Evolutionary conservation across 768 basidiomycete genomes (phyloP), one percentile per base, ranked within the genome.

Genomic region (Pisolithus microcarpus): DNA sequence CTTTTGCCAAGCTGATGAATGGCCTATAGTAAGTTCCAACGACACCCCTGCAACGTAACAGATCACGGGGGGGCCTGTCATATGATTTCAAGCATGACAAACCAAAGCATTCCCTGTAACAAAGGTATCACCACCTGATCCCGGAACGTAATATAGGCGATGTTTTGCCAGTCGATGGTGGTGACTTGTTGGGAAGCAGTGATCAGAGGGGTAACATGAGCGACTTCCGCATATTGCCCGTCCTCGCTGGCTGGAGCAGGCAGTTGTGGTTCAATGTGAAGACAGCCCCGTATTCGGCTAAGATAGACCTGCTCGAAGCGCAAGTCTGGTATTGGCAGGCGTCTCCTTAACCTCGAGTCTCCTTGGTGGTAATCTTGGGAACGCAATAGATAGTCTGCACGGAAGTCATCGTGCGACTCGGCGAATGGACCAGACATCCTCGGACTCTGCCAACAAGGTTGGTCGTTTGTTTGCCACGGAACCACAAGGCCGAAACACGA

Each of bases 251-350:
- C 16, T 46, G 42, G 19, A 34, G 30, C 19, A n/a, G 24, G 28
- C 30, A n/a, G 10, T 31, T 18, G 34, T n/a, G 61, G 56, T 37
- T 65, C 67, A 44, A 83, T 59, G 46, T 77, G 72, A 45, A 82
- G 67, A 58, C 73, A 80, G 7, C 73, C 71, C 23, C 69, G 72
- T 54, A 87, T 73, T 56, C 81, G 84, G 55, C 74, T 75, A 51
- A 87, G 53, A 64, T 85, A 90, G 46, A 78, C 81, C 51, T 79
- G 75, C 61, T 89, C 87, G 69, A 87, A 87, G 24, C 87, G 84
- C 36, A 88, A 69, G 62, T 90, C 87, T 24, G 86, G 85, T 48
- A 88, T 81, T 23, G 80, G 78, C n/a, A 82, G 63, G 46, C 69
- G 74, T 13, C 61, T 64, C n/a, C 66, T 68, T 28, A 63, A 59